Base-by-base conservation (phyloP, 1,139 yeast genomes). In the Hansenula sp. region DNA sequence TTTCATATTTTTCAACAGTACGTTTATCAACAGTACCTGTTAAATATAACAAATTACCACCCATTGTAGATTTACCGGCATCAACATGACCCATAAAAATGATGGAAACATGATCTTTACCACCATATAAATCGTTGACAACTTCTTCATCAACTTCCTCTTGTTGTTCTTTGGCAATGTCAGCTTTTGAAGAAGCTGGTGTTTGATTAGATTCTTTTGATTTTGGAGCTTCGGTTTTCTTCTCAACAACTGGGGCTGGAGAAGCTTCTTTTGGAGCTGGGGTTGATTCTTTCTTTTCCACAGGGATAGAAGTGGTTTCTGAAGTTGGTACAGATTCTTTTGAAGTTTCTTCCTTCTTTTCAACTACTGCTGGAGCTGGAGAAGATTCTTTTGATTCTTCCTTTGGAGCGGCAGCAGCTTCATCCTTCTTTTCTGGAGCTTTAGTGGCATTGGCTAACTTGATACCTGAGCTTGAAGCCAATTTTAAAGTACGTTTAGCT, bases 11-110 rank as follows among this genome's bases (percentile, higher is more conserved):
- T 55, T 93, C 99, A 53, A 94, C 94, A n/a, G 98, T 93, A 74
- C 99, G 89, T 75, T 93, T 93, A 69, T 93, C 99, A 47, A 93
- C 99, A 39, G 97, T 88, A 48, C 98, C 98, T 33, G 98, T 91
- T 61, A 93, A 74, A 65, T 77, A 93, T 55, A 93, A 77, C 59
- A 93, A 74, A 68, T 93, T 93, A 70, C 99, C 99, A 64, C 99
- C 99, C 96, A 94, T 90, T 51, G 99, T 93, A 44, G 97, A 89
- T 70, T 93, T 93, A 65, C 99, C 99, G 36, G 99, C 99, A 76
- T 93, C 99, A 58, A 93, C 99, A 65, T 93, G 99, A 57, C 99
- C 99, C 98, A 93, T 94, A 69, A 93, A 93, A 60, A 93, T 90
- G 59, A 93, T 85, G 31, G 97, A 90, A 62, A 93, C 80, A 69